A percentile compares a stretch with the other conserved stretches of the same genome.
Evolutionary conservation across 768 basidiomycete genomes (phyloP).

Genomic region (Panaeolus cyanescens): DNA sequence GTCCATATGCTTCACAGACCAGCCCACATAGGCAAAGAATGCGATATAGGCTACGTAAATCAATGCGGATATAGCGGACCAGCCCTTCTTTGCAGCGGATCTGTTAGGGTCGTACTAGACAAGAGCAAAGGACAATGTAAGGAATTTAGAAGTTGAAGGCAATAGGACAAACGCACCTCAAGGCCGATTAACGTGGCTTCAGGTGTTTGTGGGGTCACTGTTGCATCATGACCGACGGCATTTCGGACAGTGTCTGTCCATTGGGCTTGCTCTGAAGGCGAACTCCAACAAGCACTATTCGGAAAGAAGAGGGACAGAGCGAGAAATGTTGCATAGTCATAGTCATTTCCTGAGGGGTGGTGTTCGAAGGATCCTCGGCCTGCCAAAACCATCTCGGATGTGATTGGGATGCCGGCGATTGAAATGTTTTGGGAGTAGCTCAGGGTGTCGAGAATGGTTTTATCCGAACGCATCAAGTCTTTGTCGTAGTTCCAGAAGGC

Average conservation of each 20-base stretch:
- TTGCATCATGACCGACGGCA: slow-evolving; percentile 35
- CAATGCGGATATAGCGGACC: slow-evolving; percentile 67
- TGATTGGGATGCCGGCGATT: slow-evolving; percentile 64
- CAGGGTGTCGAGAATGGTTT: slow-evolving; percentile 61
- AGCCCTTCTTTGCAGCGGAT: slow-evolving; percentile 41
- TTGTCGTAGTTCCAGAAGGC: slow-evolving; percentile 75
- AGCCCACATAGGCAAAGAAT: slow-evolving; percentile 75
- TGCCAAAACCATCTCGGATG: slow-evolving; percentile 76
- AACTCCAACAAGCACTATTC: slow-evolving; percentile 68
- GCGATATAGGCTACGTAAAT: slow-evolving; percentile 76
- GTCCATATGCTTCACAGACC: slow-evolving; percentile 75
- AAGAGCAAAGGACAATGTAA: slow-evolving; percentile 9
- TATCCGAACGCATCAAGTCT: slow-evolving; percentile 50
- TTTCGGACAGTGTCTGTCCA: slow-evolving; percentile 61
- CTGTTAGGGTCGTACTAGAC: slow-evolving; percentile 54
- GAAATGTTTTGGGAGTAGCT: slow-evolving; percentile 53
- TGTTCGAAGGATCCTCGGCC: slow-evolving; percentile 61
- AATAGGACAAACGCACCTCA: slow-evolving; percentile 35
- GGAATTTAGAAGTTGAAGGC: slow-evolving; percentile 6
- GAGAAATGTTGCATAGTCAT: slow-evolving; percentile 70
- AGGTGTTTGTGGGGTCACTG: slow-evolving; percentile 28
- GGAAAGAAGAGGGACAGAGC: slow-evolving; percentile 85
- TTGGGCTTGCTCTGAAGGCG: slow-evolving; percentile 52
- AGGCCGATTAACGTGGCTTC: slow-evolving; percentile 47
- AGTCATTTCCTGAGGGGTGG: slow-evolving; percentile 43